Evolutionary conservation across 352 stramenopile species (phyloP).

Genomic region (Bremia lactucae): DNA sequence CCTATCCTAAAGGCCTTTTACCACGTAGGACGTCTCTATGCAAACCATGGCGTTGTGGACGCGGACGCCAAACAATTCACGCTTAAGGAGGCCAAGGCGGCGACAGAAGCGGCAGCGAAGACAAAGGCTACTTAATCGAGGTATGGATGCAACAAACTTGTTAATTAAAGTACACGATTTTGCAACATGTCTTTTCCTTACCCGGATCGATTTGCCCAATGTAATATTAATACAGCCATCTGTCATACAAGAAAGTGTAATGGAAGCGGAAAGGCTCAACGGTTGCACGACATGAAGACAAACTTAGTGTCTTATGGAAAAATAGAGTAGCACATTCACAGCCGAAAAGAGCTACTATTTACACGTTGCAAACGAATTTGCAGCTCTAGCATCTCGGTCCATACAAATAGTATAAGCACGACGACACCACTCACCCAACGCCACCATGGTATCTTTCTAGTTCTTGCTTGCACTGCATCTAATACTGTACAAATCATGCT

Average conservation of each 20-base stretch:
- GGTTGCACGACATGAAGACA: too few species aligned
- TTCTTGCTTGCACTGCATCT: conserved; percentile 2
- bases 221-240: too few species aligned
- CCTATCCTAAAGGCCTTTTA: conserved; percentile 61
- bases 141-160: conserved; percentile 9
- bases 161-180: conserved; percentile 2
- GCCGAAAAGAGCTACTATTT: conserved; percentile 24
- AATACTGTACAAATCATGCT: conserved; percentile 11
- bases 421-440: conserved; percentile 22
- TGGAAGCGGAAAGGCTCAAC: conserved; percentile 1
- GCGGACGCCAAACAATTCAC: conserved; percentile 54
- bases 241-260: conserved; percentile 3
- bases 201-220: too few species aligned
- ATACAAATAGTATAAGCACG: conserved; percentile 7
- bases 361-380: conserved; percentile 12
- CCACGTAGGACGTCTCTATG: conserved; percentile 48
- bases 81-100: conserved; percentile 43
- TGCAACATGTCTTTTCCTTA: too few species aligned
- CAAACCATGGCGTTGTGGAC: conserved; percentile 60
- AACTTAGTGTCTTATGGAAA: too few species aligned
- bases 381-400: too few species aligned
- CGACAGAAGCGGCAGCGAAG: conserved; percentile 21
- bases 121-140: conserved; percentile 18
- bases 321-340: too few species aligned
- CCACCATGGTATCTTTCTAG: conserved; percentile 1